Base-by-base conservation (phyloP, 257 asterid genomes). In the Haberlea rhodopensis region DNA sequence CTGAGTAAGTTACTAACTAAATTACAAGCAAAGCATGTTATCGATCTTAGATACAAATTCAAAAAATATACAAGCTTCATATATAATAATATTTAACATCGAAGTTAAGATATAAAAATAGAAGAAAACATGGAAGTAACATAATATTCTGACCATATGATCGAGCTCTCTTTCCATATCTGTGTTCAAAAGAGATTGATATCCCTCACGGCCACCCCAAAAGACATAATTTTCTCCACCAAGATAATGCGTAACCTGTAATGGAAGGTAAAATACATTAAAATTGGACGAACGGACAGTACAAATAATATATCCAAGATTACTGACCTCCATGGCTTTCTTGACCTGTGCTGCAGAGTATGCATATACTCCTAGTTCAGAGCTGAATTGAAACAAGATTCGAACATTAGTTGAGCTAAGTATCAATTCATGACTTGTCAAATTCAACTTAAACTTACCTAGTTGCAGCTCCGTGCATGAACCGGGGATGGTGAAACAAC, bases 151-250 rank as follows among this genome's bases (percentile, higher is more conserved):
- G 74, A 94, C 99, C 97, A 94, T 63, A 71, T 94, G 99, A 73
- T 90, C 62, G 32, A 94, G 95, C 77, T 94, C 99, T 65, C 85
- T 83, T 76, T 90, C 97, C 99, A 94, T 90, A 73, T 94, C 95
- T 9, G 99, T 90, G 84, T 94, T 94, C 76, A 94, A 67, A 66
- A 94, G 99, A 67, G 89, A 71, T 71, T 90, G 99, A 73, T 94
- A 94, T 56, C 99, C 99, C 70, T 94, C 99, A 51, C 99, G 96
- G 55, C 99, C 99, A 66, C 99, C 99, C 99, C 99, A 89, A 73
- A 87, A 94, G 46, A 86, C 99, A 65, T 84, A 94, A 70, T 94
- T 94, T 78, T 94, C 99, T 65, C 99, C 99, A 27, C 99, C 97
- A 25, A 94, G 94, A 83, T 86, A 82, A 74, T 94, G 95, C 21